Evolutionary conservation across 805 yeast species (phyloP).

Genomic region (Priceomyces fermenticarens): DNA sequence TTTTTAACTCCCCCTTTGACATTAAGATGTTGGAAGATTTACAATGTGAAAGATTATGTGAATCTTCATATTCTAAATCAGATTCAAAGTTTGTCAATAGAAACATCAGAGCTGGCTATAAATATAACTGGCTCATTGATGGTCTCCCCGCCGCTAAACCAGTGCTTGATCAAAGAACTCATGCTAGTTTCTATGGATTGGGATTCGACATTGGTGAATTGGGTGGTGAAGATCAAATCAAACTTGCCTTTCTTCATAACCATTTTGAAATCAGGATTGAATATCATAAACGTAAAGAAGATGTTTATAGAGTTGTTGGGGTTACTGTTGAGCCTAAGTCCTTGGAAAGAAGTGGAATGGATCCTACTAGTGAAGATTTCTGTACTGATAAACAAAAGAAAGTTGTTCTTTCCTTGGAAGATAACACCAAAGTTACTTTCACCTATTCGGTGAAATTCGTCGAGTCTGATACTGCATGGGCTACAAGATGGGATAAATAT

Average conservation of each 20-base stretch:
- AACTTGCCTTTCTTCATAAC: conserved; percentile 51
- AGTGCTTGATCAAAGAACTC: conserved; percentile 55
- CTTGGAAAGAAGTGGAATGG: conserved; percentile 27
- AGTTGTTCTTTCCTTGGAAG: conserved; percentile 47
- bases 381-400: conserved; percentile 35
- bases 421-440: conserved; percentile 60
- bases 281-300: conserved; percentile 71
- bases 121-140: conserved; percentile 90
- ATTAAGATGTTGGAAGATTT: conserved; percentile 73
- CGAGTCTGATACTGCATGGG: conserved; percentile 80
- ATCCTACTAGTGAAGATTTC: conserved; percentile 21
- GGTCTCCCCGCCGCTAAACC: conserved; percentile 88
- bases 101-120: conserved; percentile 77
- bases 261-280: conserved; percentile 79
- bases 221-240: conserved; percentile 54
- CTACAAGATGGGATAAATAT: conserved; percentile 98
- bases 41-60: conserved; percentile 68
- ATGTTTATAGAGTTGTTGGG: conserved; percentile 85
- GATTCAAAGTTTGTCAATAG: conserved; percentile 77
- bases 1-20: conserved; percentile 86
- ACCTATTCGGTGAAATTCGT: conserved; percentile 81
- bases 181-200: conserved; percentile 64
- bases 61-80: conserved; percentile 52
- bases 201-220: conserved; percentile 80
- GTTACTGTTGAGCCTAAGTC: conserved; percentile 75